Base-by-base conservation (phyloP, 306 rosid genomes). In the Boehmeria nivea region DNA sequence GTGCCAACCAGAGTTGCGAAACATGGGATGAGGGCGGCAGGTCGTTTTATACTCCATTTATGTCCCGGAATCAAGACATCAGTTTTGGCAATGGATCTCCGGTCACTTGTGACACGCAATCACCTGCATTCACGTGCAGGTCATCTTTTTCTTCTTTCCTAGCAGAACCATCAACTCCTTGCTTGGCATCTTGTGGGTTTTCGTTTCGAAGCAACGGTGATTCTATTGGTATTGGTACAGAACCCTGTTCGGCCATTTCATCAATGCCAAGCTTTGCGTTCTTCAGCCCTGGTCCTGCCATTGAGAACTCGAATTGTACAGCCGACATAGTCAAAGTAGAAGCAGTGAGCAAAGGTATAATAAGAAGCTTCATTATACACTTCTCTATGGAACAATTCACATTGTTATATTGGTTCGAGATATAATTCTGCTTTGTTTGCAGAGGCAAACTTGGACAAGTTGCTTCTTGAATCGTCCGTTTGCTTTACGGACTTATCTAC, bases 201-300 rank as follows among this genome's bases (percentile, higher is more conserved):
- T 83, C 87, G 22, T 89, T 85, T 63, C 63, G 36, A 38, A 66
- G 80, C 51, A 1, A 43, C 1, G 77, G 66, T 4, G 85, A 70
- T 66, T 71, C 85, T 17, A 12, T 53, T 3, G 58, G 64, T 43
- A 15, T 45, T 6, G 55, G 64, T 43, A 24, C 79, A 76, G 79
- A 78, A 31, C 69, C 68, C 59, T 67, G 81, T 37, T 62, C 84
- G 12, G 86, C 81, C 21, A 43, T 87, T 69, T 57, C 81, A 19
- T 76, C 95, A 6, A 63, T 87, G 81, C 83, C 87, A 13, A 84
- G 95, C 81, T 87, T 87, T 75, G 79, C 89, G 60, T 87, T 84
- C 76, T 80, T 87, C 57, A 63, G 87, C 64, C 83, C 83, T 6
- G 38, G 59, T 67, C 39, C 86, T 22, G 70, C 13, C 47, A 71